A percentile compares a stretch with the other conserved stretches of the same genome.
phyloP scores from a whole-genome alignment of 2,329 filamentous ascomycete genomes.

The Shiraia sp. region DNA sequence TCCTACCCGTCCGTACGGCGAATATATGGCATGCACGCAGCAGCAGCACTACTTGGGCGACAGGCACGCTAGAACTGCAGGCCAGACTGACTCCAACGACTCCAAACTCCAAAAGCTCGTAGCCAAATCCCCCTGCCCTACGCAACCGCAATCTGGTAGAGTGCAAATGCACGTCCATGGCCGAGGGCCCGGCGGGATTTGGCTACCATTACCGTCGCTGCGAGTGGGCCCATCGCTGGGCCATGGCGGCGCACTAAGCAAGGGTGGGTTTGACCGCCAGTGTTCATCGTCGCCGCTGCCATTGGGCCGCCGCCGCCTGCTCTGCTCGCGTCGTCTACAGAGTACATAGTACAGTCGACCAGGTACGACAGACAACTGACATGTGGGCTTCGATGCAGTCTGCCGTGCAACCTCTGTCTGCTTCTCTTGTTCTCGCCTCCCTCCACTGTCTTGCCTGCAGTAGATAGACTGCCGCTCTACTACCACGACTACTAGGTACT shows the following conservation, averaged over 20 bases:
- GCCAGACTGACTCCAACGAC: too few species aligned
- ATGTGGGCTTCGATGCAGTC: conserved; percentile 7
- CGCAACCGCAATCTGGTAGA: conserved; percentile 7
- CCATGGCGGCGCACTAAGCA: conserved; percentile 9
- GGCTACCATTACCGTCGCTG: conserved; percentile 22
- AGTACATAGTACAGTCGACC: background rate
- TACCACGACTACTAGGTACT: too few species aligned
- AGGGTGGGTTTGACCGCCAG: conserved; percentile 19
- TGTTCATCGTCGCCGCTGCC: conserved; percentile 6
- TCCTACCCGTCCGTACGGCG: too few species aligned
- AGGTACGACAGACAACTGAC: conserved; percentile 9
- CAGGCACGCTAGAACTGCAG: conserved; percentile 15
- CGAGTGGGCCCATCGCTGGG: conserved; percentile 13
- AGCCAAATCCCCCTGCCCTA: too few species aligned
- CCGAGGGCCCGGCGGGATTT: conserved; percentile 27
- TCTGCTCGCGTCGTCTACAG: too few species aligned
- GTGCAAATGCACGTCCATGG: conserved; percentile 6
- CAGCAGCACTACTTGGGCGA: too few species aligned
- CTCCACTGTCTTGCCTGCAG: too few species aligned
- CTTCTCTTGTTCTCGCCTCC: background rate
- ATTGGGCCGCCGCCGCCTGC: conserved; percentile 23
- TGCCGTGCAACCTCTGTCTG: conserved; percentile 1
- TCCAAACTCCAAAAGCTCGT: too few species aligned
- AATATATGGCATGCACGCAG: conserved; percentile 13
- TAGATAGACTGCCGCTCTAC: too few species aligned